Conservation (phyloP, 1,284 basidiomycete species). For the Ganoderma leucocontextum region DNA sequence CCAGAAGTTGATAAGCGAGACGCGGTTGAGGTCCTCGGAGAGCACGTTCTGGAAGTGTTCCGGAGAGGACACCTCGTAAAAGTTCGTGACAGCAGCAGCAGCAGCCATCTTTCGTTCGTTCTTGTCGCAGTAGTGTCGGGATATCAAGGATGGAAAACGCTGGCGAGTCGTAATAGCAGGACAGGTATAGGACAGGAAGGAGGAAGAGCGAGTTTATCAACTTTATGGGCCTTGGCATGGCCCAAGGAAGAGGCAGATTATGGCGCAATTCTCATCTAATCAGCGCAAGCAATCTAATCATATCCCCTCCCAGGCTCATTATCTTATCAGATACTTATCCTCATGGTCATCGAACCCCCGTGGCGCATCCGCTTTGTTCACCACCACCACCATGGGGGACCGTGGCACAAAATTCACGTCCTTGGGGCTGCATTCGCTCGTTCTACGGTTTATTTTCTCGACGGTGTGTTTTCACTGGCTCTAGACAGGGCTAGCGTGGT, state of each 20-base stretch:
- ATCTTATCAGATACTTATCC: conserved; percentile 16
- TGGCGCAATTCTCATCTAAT: conserved; percentile 17
- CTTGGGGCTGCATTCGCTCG: neutral
- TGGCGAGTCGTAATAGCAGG: neutral
- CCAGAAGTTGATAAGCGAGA: conserved; percentile 93
- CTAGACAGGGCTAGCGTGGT: neutral
- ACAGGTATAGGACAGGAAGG: neutral
- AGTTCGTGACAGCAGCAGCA: conserved; percentile 47
- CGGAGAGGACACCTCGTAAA: conserved; percentile 66
- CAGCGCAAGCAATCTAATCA: neutral
- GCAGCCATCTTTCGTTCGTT: conserved; percentile 26
- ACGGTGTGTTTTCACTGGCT: neutral
- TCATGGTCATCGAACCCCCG: neutral
- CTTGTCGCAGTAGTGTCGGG: neutral
- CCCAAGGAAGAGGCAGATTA: conserved; percentile 3
- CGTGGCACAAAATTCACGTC: neutral
- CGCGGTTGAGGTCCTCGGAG: conserved; percentile 75
- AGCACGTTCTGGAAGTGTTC: conserved; percentile 81
- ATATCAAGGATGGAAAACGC: neutral
- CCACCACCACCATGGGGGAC: neutral
- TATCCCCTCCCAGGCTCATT: conserved; percentile 3
- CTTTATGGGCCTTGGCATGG: neutral
- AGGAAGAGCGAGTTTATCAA: neutral
- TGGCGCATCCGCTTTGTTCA: neutral
- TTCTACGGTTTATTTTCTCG: neutral